Conservation (phyloP, 2,329 filamentous ascomycete species). For the Penicillium sumatraense region DNA sequence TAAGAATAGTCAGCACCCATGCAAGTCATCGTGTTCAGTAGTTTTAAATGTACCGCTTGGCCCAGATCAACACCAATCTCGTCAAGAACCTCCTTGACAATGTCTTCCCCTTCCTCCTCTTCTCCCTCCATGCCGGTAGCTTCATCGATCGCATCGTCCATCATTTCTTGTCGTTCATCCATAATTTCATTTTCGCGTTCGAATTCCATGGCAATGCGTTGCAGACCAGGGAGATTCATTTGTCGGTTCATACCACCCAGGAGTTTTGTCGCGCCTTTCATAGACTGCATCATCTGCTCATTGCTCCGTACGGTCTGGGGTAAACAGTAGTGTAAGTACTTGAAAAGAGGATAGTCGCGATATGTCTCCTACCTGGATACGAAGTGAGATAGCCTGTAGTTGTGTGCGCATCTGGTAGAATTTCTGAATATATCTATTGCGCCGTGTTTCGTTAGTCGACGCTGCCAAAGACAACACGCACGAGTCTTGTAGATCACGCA, state of each 20-base stretch:
- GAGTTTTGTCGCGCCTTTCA: constrained; percentile 95
- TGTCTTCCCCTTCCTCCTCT: constrained; percentile 95
- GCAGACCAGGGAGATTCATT: constrained; percentile 94
- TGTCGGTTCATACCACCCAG: constrained; percentile 96
- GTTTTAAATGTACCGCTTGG: constrained; percentile 71
- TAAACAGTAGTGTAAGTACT: constrained; percentile 12
- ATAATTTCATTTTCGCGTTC: constrained; percentile 99
- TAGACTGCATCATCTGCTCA: constrained; percentile 99
- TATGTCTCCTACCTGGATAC: constrained; percentile 74
- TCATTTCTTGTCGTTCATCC: constrained; percentile 99
- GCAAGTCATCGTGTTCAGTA: background rate
- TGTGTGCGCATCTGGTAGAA: constrained; percentile 99
- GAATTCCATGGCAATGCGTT: constrained; percentile 98
- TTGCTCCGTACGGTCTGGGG: constrained; percentile 90
- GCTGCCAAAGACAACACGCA: background rate
- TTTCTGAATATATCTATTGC: constrained; percentile 86
- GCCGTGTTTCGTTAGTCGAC: background rate
- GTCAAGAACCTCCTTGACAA: constrained; percentile 94
- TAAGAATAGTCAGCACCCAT: constrained; percentile 26
- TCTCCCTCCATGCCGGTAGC: constrained; percentile 81
- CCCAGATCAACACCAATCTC: constrained; percentile 95
- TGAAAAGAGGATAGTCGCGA: background rate
- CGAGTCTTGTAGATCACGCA: constrained; percentile 38
- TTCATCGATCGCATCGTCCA: constrained; percentile 98
- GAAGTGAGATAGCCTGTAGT: constrained; percentile 90